These are phyloP conservation scores for Linnemannia exigua DNA, from an alignment of 192 early-diverging fungal genomes.

Conservation along the genomic window DNA sequence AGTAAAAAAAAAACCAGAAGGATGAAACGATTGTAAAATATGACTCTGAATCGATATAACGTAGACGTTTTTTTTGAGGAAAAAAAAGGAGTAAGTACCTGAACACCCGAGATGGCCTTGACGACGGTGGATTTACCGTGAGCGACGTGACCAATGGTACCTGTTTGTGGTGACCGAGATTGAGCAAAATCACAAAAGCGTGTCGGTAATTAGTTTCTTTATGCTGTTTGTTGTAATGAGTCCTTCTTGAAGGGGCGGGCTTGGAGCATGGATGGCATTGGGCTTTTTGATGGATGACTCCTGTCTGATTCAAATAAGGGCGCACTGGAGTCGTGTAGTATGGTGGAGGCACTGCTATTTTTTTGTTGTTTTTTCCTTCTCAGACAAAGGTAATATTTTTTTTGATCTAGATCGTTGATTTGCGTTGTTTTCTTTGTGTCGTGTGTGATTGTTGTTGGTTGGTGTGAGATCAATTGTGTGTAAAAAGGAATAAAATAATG, in stretches of 20 bases:
- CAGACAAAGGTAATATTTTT: conserved; percentile 7
- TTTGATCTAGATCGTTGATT: conserved; percentile 4
- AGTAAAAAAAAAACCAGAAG: background rate
- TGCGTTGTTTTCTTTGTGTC: background rate
- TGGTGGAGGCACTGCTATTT: background rate
- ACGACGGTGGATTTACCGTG: conserved; percentile 99
- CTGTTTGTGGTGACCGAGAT: conserved; percentile 54
- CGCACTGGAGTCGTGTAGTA: background rate
- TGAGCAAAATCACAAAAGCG: background rate
- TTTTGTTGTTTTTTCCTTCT: conserved; percentile 12
- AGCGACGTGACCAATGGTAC: conserved; percentile 99
- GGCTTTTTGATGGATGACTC: background rate
- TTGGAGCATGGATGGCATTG: background rate
- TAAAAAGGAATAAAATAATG: background rate
- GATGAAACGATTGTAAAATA: background rate
- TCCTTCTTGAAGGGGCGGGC: too few species aligned
- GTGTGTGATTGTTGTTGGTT: background rate
- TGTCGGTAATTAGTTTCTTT: background rate
- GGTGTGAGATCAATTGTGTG: background rate
- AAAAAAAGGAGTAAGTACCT: conserved; percentile 59
- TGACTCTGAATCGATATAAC: background rate
- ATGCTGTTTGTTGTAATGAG: background rate
- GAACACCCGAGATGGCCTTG: conserved; percentile 98
- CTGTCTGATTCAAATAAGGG: background rate
- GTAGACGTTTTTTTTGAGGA: background rate